Evolutionary conservation across 306 rosid species (phyloP).

Genomic region (Adenanthera pavonina): DNA sequence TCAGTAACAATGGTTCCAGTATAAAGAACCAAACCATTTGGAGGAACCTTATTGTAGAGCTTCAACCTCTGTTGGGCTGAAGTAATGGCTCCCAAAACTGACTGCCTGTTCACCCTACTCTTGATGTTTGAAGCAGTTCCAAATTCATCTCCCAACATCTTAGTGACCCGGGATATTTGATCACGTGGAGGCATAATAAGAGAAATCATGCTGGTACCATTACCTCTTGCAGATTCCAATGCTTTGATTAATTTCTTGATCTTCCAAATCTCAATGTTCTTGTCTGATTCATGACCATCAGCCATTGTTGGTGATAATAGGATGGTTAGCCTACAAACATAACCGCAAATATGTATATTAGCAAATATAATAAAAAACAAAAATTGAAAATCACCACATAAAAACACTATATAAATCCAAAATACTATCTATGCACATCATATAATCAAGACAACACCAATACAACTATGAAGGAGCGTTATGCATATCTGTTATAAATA

Average conservation of each 20-base stretch:
- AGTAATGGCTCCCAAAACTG: conserved; percentile 86
- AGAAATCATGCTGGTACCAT: conserved; percentile 96
- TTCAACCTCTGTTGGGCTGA: conserved; percentile 91
- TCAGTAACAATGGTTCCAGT: conserved; percentile 89
- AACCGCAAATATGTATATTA: conserved; percentile 24
- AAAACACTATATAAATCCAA: conserved; percentile 11
- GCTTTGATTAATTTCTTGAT: conserved; percentile 89
- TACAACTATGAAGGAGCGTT: conserved; percentile 5
- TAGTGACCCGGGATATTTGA: conserved; percentile 87
- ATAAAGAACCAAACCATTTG: conserved; percentile 84
- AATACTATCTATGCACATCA: neutral
- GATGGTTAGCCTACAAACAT: conserved; percentile 35
- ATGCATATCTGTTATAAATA: conserved; percentile 16
- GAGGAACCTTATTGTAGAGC: conserved; percentile 89
- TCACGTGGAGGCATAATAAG: conserved; percentile 94
- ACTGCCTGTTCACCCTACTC: conserved; percentile 88
- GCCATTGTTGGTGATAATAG: conserved; percentile 51
- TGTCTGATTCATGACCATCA: conserved; percentile 84
- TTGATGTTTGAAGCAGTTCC: conserved; percentile 96
- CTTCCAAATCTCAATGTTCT: conserved; percentile 95
- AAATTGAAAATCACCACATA: neutral
- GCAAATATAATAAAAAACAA: neutral
- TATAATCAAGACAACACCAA: conserved; percentile 3
- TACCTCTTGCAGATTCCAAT: conserved; percentile 86
- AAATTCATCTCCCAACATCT: conserved; percentile 95